Evolutionary conservation across 352 stramenopile species (phyloP), one percentile per base, ranked within the genome.

Genomic region (Phytophthora sp.): DNA sequence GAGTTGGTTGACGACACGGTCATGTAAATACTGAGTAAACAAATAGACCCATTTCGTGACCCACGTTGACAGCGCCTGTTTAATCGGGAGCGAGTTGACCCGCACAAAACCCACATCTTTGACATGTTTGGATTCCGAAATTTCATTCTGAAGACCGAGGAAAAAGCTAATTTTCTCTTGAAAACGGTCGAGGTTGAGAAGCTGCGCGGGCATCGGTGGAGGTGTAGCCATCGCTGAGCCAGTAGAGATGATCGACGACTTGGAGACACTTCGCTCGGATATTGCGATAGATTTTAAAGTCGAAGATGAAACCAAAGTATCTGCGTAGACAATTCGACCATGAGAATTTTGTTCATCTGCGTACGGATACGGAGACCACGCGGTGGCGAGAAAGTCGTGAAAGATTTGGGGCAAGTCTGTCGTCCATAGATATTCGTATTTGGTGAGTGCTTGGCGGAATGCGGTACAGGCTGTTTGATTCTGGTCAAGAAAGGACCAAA

Each of bases 31-130:
- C 59, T 97, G 88, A 4, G 93, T 98, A 60, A 97, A 98, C 29
- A 97, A 77, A 57, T 98, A 98, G 30, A 97, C 93, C 94, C 94
- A 98, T 50, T 98, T 98, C 6, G 93, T 98, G 1, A 97, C 91
- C 90, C 93, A 98, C 12, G 94, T 98, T 2, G 83, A 90, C 26
- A 98, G 77, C 16, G 94, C 92, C 50, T 98, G 94, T 66, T 98
- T 98, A 63, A 98, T 96, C n/a, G 93, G 94, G 38, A 98, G 83
- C 9, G 90, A 89, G 59, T 98, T 98, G 1, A 98, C 86, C 18
- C 89, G 88, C 42, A 98, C 73, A 61, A 98, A 98, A 2, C 91
- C 93, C 13, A 98, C 87, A 41, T 98, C 93, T 50, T 85, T 80
- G 0, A 80, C 72, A 30, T 86, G 82, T 39, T 96, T 96, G 2